A percentile compares a stretch with the other conserved stretches of the same genome.
Evolutionary conservation across 1,139 yeast genomes (phyloP).

Genomic region (Candida sp.): DNA sequence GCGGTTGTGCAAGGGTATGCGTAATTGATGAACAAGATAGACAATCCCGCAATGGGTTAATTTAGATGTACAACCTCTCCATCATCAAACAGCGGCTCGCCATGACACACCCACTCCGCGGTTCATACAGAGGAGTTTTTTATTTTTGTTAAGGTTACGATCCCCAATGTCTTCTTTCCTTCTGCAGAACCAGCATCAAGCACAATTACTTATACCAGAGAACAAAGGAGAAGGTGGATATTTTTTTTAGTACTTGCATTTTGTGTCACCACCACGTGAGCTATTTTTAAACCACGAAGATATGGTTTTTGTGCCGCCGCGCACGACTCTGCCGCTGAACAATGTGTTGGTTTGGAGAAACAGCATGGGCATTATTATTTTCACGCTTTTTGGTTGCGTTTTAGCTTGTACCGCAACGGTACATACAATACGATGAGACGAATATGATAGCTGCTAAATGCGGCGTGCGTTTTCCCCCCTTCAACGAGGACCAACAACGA

Average conservation of each 20-base stretch:
- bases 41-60: neutral
- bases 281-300: neutral
- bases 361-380: neutral
- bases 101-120: too few species aligned
- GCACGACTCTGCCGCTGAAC: neutral
- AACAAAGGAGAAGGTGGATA: neutral
- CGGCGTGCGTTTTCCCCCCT: too few species aligned
- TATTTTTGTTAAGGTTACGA: neutral
- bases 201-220: neutral
- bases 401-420: too few species aligned
- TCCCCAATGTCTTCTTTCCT: neutral
- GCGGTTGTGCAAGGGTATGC: neutral
- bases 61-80: neutral
- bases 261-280: conserved; percentile 1
- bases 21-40: conserved; percentile 1
- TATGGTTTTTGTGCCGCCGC: neutral
- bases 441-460: too few species aligned
- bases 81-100: neutral
- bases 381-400: too few species aligned
- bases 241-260: neutral
- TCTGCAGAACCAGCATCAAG: conserved; percentile 2
- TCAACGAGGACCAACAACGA: neutral
- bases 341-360: neutral
- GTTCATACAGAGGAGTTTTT: too few species aligned
- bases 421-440: too few species aligned